A percentile compares a stretch with the other conserved stretches of the same genome.
Evolutionary conservation across 192 early-diverging fungal genomes (phyloP).

Genomic region (Neocallimastix lanati): DNA sequence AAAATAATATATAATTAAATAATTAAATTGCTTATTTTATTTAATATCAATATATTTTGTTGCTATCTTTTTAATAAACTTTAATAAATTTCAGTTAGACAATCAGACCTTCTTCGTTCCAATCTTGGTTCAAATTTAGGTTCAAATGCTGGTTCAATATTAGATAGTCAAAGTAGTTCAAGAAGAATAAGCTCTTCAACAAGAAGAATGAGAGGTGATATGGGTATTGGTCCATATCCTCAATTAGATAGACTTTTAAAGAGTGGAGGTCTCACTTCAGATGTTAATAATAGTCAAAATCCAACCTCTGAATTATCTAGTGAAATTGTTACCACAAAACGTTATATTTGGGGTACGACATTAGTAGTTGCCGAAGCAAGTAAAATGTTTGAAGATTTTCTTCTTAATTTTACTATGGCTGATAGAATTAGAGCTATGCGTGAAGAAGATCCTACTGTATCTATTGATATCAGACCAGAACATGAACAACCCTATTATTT

Average conservation of each 20-base stretch:
- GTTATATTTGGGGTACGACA: slow-evolving; percentile 82
- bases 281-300: neutral
- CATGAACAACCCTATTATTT: neutral
- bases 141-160: neutral
- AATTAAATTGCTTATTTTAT: too few relatives aligned
- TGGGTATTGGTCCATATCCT: neutral
- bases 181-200: neutral
- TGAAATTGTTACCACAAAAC: neutral
- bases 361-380: slow-evolving; percentile 75
- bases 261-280: neutral
- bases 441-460: neutral
- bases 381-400: slow-evolving; percentile 58
- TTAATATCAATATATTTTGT: too few relatives aligned
- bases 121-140: neutral
- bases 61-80: too few relatives aligned
- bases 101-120: neutral
- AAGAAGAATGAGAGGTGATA: neutral
- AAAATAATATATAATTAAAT: too few relatives aligned
- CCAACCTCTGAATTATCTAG: neutral
- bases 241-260: neutral
- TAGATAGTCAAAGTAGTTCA: neutral
- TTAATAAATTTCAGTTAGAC: neutral
- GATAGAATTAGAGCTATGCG: neutral
- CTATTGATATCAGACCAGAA: slow-evolving; percentile 2
- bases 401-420: slow-evolving; percentile 44